phyloP scores from a whole-genome alignment of 179 eudicot species.

The Spergularia azorica region DNA sequence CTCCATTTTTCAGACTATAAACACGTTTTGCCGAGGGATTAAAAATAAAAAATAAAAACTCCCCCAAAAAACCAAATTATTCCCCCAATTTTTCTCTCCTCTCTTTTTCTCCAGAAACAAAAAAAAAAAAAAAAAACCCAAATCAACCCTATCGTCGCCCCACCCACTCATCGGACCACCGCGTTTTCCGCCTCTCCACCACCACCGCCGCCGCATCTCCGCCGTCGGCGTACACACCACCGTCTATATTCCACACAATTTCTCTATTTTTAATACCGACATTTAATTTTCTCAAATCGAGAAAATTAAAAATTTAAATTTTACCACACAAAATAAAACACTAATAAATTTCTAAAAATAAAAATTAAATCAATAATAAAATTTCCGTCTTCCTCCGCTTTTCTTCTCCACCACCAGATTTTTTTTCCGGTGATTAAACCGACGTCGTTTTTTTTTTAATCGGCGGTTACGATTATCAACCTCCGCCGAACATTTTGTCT shows the following conservation, averaged over 20 bases:
- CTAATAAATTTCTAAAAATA: neutral
- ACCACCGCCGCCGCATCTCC: conserved; percentile 26
- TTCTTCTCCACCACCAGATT: neutral
- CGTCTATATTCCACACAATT: neutral
- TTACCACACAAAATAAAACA: neutral
- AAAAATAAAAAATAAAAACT: neutral
- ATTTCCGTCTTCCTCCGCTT: neutral
- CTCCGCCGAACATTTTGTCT: neutral
- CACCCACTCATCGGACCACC: conserved; percentile 25
- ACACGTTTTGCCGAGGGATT: too few species aligned
- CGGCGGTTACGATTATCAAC: neutral
- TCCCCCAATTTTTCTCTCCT: neutral
- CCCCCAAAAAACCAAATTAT: conserved; percentile 8
- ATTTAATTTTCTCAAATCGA: neutral
- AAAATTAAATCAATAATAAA: neutral
- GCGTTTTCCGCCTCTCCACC: conserved; percentile 17
- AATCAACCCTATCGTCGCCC: conserved; percentile 43
- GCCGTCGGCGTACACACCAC: neutral
- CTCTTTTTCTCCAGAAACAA: conserved; percentile 2
- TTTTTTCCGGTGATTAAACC: neutral
- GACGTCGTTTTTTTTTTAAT: neutral
- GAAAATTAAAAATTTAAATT: neutral
- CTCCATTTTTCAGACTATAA: too few species aligned
- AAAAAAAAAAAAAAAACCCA: conserved; percentile 29
- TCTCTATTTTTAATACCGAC: neutral